Evolutionary conservation across 345 rosid genomes (phyloP).

Genomic region (Pistacia vera): DNA sequence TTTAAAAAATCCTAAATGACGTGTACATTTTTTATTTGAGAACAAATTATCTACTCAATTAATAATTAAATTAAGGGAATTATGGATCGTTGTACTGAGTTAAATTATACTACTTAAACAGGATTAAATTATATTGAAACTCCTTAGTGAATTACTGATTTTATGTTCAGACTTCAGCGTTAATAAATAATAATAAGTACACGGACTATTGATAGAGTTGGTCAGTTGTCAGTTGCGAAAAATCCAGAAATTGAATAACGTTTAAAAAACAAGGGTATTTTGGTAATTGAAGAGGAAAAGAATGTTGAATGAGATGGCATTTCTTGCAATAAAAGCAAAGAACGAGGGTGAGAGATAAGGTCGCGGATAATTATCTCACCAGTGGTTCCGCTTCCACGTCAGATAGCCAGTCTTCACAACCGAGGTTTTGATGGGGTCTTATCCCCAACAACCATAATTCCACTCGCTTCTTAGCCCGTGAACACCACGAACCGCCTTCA

Average conservation of each 20-base stretch:
- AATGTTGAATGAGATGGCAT: constrained; percentile 3
- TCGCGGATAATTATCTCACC: constrained; percentile 23
- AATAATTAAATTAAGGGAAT: too few relatives aligned
- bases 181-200: too few relatives aligned
- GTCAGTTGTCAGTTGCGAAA: too few relatives aligned
- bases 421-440: constrained; percentile 15
- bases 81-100: too few relatives aligned
- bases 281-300: not conserved
- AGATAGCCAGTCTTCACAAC: constrained; percentile 1
- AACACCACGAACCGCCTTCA: not conserved
- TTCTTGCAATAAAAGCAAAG: constrained; percentile 8
- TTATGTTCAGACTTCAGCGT: too few relatives aligned
- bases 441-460: not conserved
- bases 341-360: constrained; percentile 1
- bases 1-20: not conserved
- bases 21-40: not conserved
- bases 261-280: not conserved
- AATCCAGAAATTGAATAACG: too few relatives aligned
- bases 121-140: too few relatives aligned
- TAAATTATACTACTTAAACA: too few relatives aligned
- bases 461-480: constrained; percentile 19
- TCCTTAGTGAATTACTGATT: too few relatives aligned
- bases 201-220: too few relatives aligned
- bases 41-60: too few relatives aligned
- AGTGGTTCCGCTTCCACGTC: constrained; percentile 33